These are phyloP conservation scores for Saccharomycopsis vini DNA, from an alignment of 805 yeast genomes.

Conservation along the genomic window DNA sequence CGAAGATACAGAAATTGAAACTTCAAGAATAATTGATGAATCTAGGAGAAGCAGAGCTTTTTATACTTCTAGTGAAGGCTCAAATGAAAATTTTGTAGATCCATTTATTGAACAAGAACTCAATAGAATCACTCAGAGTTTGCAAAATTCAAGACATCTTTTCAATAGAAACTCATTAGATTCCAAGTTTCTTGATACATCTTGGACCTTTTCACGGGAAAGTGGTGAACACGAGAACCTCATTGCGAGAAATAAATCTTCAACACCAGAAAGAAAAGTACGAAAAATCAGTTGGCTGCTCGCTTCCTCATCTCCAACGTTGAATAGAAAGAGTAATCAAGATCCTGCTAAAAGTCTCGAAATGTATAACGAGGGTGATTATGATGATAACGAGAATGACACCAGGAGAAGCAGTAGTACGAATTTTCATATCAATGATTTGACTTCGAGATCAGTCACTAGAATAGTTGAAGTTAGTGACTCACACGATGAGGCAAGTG, in stretches of 20 bases:
- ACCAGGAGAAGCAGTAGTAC: too few species aligned
- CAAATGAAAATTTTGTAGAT: slow-evolving; percentile 9
- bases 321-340: neutral
- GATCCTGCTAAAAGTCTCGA: neutral
- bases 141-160: neutral
- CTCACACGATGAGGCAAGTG: too few species aligned
- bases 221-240: neutral
- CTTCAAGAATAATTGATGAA: slow-evolving; percentile 4
- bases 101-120: slow-evolving; percentile 16
- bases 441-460: too few species aligned
- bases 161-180: neutral
- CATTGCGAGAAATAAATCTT: neutral
- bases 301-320: neutral
- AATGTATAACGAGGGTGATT: neutral
- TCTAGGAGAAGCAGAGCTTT: neutral
- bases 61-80: slow-evolving; percentile 2
- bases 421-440: too few species aligned
- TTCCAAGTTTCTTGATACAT: neutral
- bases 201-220: neutral
- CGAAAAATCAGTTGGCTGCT: neutral
- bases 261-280: neutral
- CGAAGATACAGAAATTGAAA: slow-evolving; percentile 8
- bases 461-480: too few species aligned
- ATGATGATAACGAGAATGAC: too few species aligned
- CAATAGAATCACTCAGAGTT: slow-evolving; percentile 9